phyloP scores from a whole-genome alignment of 2,329 filamentous ascomycete genomes.

The Pseudopyricularia javanii region DNA sequence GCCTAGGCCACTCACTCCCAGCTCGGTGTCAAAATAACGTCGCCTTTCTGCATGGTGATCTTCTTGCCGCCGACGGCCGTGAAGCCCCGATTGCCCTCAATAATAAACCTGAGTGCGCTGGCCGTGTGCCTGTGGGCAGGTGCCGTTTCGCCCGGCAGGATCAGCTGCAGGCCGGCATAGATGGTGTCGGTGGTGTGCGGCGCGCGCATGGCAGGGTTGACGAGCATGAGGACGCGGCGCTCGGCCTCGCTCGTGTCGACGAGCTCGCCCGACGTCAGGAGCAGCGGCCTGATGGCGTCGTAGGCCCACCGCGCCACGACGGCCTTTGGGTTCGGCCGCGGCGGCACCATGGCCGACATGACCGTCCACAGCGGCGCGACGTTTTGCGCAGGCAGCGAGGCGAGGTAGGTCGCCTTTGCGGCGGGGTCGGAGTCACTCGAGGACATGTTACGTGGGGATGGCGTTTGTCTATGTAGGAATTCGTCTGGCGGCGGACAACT shows the following conservation, averaged over 20 bases:
- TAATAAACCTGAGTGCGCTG: slow-evolving; percentile 44
- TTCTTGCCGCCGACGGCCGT: slow-evolving; percentile 42
- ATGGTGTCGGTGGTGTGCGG: slow-evolving; percentile 46
- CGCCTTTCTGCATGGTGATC: slow-evolving; percentile 36
- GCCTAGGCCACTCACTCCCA: slow-evolving; percentile 33
- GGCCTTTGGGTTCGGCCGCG: background rate
- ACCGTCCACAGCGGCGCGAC: slow-evolving; percentile 3
- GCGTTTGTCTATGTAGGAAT: background rate
- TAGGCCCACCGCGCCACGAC: slow-evolving; percentile 10
- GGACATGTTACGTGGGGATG: background rate
- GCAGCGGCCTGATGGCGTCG: slow-evolving; percentile 11
- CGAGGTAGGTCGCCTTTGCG: background rate
- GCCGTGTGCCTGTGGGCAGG: slow-evolving; percentile 43
- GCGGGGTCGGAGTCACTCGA: background rate
- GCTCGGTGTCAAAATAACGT: slow-evolving; percentile 43
- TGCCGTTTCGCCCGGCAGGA: slow-evolving; percentile 42
- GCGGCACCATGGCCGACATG: slow-evolving; percentile 4
- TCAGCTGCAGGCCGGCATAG: slow-evolving; percentile 43
- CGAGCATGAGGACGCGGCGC: slow-evolving; percentile 16
- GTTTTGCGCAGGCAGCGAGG: background rate
- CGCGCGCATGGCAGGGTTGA: slow-evolving; percentile 14
- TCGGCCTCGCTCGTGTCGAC: slow-evolving; percentile 15
- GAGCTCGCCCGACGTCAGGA: slow-evolving; percentile 11
- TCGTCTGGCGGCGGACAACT: too few relatives aligned
- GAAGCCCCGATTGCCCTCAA: slow-evolving; percentile 41